These are phyloP conservation scores for Podaxis mareebaensis DNA, from an alignment of 768 basidiomycete species.

Conservation along the genomic window DNA sequence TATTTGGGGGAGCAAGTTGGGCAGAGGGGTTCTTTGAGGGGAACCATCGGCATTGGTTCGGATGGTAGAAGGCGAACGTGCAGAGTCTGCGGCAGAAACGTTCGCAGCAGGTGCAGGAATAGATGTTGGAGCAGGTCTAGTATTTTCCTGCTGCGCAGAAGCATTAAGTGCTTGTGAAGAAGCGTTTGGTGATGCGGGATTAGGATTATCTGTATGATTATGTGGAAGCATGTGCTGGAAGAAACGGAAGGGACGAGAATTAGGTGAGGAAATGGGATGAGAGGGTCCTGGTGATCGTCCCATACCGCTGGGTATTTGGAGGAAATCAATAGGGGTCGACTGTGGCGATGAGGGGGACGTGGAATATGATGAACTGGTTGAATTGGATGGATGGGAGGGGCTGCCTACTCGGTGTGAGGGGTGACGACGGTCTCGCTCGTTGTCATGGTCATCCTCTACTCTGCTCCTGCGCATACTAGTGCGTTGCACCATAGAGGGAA, in stretches of 20 bases:
- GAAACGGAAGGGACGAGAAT: slow-evolving; percentile 20
- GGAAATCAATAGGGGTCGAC: slow-evolving; percentile 14
- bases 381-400: slow-evolving; percentile 12
- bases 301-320: slow-evolving; percentile 10
- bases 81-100: neutral
- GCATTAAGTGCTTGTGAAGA: neutral
- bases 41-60: neutral
- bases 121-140: slow-evolving; percentile 4
- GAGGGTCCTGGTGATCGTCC: slow-evolving; percentile 9
- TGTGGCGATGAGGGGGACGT: slow-evolving; percentile 19
- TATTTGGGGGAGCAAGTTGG: neutral
- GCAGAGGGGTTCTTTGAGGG: neutral
- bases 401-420: slow-evolving; percentile 56
- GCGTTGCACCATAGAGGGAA: slow-evolving; percentile 19
- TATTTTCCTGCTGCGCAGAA: neutral
- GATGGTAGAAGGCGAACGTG: neutral
- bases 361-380: neutral
- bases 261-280: slow-evolving; percentile 12
- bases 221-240: slow-evolving; percentile 21
- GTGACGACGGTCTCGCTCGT: slow-evolving; percentile 61
- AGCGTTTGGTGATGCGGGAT: neutral
- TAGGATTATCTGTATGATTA: slow-evolving; percentile 1
- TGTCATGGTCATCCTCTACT: slow-evolving; percentile 64
- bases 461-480: slow-evolving; percentile 46
- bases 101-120: neutral